Evolutionary conservation across 768 basidiomycete genomes (phyloP).

Genomic region (Pholiota conissans): DNA sequence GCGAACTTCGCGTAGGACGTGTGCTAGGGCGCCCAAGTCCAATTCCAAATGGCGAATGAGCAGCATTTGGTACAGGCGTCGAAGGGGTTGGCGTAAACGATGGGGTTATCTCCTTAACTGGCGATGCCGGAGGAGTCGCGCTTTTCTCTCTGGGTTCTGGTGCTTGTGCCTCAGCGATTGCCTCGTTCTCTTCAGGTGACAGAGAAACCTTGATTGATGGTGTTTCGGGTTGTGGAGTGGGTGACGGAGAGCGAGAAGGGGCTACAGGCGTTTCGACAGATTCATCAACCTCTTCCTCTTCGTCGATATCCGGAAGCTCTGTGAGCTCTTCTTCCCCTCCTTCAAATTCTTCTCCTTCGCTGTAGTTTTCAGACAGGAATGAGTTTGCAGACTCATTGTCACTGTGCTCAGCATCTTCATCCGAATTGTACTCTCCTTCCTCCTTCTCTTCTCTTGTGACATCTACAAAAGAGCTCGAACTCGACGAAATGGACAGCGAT

Average conservation of each 20-base stretch:
- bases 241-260: constrained; percentile 55
- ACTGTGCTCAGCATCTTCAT: constrained; percentile 12
- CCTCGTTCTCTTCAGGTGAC: constrained; percentile 30
- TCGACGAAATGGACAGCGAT: constrained; percentile 18
- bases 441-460: constrained; percentile 12
- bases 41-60: constrained; percentile 43
- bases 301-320: constrained; percentile 15
- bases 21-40: constrained; percentile 60
- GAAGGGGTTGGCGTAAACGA: constrained; percentile 33
- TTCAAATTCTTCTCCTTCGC: constrained; percentile 27
- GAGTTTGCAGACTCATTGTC: constrained; percentile 15
- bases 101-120: constrained; percentile 40
- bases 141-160: constrained; percentile 41
- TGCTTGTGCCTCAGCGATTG: constrained; percentile 21
- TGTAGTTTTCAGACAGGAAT: constrained; percentile 32
- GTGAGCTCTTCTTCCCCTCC: constrained; percentile 18
- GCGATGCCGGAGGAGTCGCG: constrained; percentile 70
- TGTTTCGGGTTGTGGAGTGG: constrained; percentile 57
- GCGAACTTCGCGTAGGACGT: constrained; percentile 75
- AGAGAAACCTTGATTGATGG: constrained; percentile 40
- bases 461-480: constrained; percentile 25
- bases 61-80: constrained; percentile 21
- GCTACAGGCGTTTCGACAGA: constrained; percentile 32
- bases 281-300: constrained; percentile 26
- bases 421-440: background rate